phyloP scores from a whole-genome alignment of 1,284 basidiomycete genomes.

The Cryptococcus sp. region DNA sequence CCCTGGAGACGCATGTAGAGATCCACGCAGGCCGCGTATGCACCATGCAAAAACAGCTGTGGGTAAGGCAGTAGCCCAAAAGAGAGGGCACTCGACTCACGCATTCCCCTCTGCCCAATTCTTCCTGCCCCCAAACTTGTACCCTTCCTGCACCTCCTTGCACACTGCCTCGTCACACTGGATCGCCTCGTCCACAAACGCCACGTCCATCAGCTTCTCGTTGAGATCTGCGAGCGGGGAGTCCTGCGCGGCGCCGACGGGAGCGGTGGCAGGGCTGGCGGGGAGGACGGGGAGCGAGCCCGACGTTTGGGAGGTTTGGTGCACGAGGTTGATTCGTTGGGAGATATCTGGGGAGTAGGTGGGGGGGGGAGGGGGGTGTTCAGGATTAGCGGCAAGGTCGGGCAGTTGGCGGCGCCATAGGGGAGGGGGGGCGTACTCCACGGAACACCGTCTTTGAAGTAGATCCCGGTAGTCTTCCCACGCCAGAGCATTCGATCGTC shows the following conservation, averaged over 20 bases:
- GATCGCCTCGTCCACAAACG: slow-evolving; percentile 56
- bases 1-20: neutral
- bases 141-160: slow-evolving; percentile 51
- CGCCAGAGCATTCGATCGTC: slow-evolving; percentile 63
- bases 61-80: neutral
- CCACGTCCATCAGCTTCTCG: slow-evolving; percentile 58
- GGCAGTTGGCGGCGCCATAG: neutral
- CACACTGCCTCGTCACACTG: slow-evolving; percentile 55
- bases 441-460: slow-evolving; percentile 49
- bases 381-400: neutral
- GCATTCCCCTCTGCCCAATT: slow-evolving; percentile 56
- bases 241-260: slow-evolving; percentile 53
- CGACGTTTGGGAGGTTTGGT: slow-evolving; percentile 46
- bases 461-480: slow-evolving; percentile 64
- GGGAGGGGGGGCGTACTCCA: slow-evolving; percentile 52
- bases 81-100: slow-evolving; percentile 12
- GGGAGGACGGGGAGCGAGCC: slow-evolving; percentile 47
- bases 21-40: too few relatives aligned
- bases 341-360: slow-evolving; percentile 39
- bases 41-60: neutral
- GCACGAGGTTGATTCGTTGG: slow-evolving; percentile 53
- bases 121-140: slow-evolving; percentile 53
- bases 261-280: slow-evolving; percentile 23
- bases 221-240: slow-evolving; percentile 52
- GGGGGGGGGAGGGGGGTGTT: neutral